Evolutionary conservation across 1,284 basidiomycete species (phyloP), one percentile per base, ranked within the genome.

Genomic region (Leccinum pachyderme): DNA sequence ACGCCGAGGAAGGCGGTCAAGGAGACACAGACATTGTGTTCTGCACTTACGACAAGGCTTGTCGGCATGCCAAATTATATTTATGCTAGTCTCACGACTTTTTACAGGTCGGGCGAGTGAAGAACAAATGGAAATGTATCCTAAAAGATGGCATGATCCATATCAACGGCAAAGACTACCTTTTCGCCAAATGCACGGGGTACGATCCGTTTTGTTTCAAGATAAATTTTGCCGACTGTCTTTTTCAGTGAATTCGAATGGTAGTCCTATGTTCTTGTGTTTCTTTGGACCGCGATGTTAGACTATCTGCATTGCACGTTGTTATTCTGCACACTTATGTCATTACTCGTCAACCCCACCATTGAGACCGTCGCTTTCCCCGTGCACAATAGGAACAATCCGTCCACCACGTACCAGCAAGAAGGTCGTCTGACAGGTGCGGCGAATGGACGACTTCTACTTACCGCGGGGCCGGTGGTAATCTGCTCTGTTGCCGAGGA

Each of bases 91-190:
- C 58, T 49, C 47, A 54, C 52, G 51, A 25, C 45, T 18, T 50
- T 49, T 9, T 5, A 29, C 59, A 95, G 94, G 95, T 98, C 35
- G 93, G 95, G 56, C 84, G 97, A 22, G 95, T 98, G 29, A 98
- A 98, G 77, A 99, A 98, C 80, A 99, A 98, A 79, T 99, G 97
- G 97, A 99, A 99, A 80, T 97, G 95, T 58, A 89, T 95, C n/a
- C 83, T 99, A 58, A 97, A 97, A 75, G 97, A 99, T 66, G 97
- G 97, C 13, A 94, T 99, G 84, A 93, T 98, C 54, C 93, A 95
- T 66, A 86, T 98, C 62, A 96, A 98, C 63, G 95, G 96, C 27
- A 91, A 91, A 64, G 97, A 99, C 69, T 99, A 99, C 75, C 81
- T 99, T 28, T 99, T 99, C 71, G 85, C 91, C 56, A 97, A 98